Evolutionary conservation across 2,329 filamentous ascomycete species (phyloP), one percentile per base, ranked within the genome.

Genomic region (Aspergillus ibericus): DNA sequence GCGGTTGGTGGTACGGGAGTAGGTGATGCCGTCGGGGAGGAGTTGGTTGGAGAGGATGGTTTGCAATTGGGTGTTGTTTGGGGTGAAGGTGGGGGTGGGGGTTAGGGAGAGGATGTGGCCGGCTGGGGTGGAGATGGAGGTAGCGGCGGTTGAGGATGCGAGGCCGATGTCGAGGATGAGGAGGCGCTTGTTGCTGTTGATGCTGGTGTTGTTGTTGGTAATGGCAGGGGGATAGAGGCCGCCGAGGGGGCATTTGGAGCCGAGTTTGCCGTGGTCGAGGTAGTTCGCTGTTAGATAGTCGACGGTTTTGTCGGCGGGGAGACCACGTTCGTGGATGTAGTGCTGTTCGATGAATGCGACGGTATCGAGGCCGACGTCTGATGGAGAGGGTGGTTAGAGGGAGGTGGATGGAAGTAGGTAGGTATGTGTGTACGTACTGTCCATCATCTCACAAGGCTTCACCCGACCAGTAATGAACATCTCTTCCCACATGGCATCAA

Each of bases 281-380:
- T 80, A 85, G 6, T 77, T 70, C 5, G 72, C 68, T 16, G 76
- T 69, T 2, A 85, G 69, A 59, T 72, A 84, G 55, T 81, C 72
- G 12, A 82, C 72, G 0, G 80, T 79, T 13, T 76, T 71, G 2
- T 68, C 68, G 0, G 70, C 53, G 1, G 73, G 65, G 0, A 84
- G 70, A 1, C 75, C 73, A 4, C 82, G 78, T 64, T 84, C 82
- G 2, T 75, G 62, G 55, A 84, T 73, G 64, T 85, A 84, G 59
- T 84, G 79, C 27, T 78, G 63, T 59, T 85, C 82, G 53, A 85
- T 84, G 51, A 82, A 77, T 0, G 78, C 74, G 3, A 84, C 81
- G 0, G 81, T 84, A 54, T 85, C 82, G 0, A 85, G 71, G 0
- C 82, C 82, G 20, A 84, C 78, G 8, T 71, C 68, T 70, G 7